Percentiles rank a stretch among this genome's conserved stretches.
Evolutionary conservation across 1,284 basidiomycete genomes (phyloP).

Genomic region (Irpex rosettiformis): DNA sequence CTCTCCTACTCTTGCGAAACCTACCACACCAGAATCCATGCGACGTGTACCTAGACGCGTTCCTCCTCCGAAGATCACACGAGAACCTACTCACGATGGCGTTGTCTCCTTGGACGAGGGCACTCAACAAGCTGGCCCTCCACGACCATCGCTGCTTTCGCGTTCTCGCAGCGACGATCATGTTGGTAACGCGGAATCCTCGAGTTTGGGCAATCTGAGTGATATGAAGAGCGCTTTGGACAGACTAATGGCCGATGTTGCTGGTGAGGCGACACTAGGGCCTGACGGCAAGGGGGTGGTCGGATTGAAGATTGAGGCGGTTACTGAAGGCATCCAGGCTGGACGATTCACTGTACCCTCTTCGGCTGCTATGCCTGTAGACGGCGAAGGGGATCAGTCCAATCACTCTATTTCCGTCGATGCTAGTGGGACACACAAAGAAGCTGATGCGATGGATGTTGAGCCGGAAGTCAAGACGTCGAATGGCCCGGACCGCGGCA

Average conservation of each 20-base stretch:
- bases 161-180: conserved; percentile 25
- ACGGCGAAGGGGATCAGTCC: conserved; percentile 17
- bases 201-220: conserved; percentile 43
- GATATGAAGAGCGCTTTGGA: conserved; percentile 78
- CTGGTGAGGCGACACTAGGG: conserved; percentile 34
- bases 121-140: conserved; percentile 31
- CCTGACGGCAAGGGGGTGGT: conserved; percentile 19
- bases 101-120: conserved; percentile 33
- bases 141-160: conserved; percentile 25
- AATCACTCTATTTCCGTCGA: conserved; percentile 17
- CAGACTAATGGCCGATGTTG: conserved; percentile 73
- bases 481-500: too few species aligned
- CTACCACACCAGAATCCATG: neutral
- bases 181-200: conserved; percentile 15
- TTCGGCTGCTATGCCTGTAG: conserved; percentile 25
- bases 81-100: conserved; percentile 32
- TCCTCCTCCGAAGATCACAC: conserved; percentile 18
- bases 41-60: conserved; percentile 2
- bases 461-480: too few species aligned
- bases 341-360: conserved; percentile 30
- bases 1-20: neutral
- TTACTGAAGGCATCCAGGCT: conserved; percentile 31
- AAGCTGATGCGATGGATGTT: conserved; percentile 5
- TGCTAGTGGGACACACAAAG: conserved; percentile 14
- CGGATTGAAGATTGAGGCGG: conserved; percentile 27